Base-by-base conservation (phyloP, 371 early-diverging fungal species). In the Actinomucor elegans region DNA sequence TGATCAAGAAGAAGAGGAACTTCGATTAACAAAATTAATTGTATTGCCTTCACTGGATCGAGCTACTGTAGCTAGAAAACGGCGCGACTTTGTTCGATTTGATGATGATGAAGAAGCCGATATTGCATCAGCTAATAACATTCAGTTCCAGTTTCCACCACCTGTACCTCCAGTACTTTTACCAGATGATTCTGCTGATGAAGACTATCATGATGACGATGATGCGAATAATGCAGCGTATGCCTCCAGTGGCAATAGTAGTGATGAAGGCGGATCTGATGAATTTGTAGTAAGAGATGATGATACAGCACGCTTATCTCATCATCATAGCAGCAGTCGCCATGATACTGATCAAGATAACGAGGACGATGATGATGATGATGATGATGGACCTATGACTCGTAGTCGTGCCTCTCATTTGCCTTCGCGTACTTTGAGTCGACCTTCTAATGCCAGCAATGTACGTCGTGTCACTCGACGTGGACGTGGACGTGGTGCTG, bases 141-240 rank as follows among this genome's bases (percentile, higher is more conserved):
- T 68, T 5, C 77, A 77, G 2, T 68, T 79, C 6, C 84, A 59
- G 21, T 56, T 59, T 9, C 61, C 64, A 7, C 66, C 69, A 11
- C 61, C 69, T 14, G 23, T 55, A 0, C 41, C 57, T 11, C 59
- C 71, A 2, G 48, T 59, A n/a, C 34, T 69, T 24, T 43, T 75
- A 15, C 72, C 82, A 11, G 84, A 83, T 45, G 81, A 85, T 33
- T 78, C 81, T 2, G 80, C 75, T 40, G 88, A 85, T 20, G 85
- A 83, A 38, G 85, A 84, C 35, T 83, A 82, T 48, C 73, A 71
- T 15, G 50, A 48, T 27, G 73, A 72, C 33, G 66, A 65, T 21
- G 57, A 37, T 4, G 37, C 44, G 27, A 50, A 38, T 18, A 54
- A 53, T 11, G 54, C 48, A 6, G 50, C 52, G 9, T 53, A 53